A percentile compares a stretch with the other conserved stretches of the same genome.
Evolutionary conservation across 2,329 filamentous ascomycete genomes (phyloP).

Genomic region (Elsinoe ampelina): DNA sequence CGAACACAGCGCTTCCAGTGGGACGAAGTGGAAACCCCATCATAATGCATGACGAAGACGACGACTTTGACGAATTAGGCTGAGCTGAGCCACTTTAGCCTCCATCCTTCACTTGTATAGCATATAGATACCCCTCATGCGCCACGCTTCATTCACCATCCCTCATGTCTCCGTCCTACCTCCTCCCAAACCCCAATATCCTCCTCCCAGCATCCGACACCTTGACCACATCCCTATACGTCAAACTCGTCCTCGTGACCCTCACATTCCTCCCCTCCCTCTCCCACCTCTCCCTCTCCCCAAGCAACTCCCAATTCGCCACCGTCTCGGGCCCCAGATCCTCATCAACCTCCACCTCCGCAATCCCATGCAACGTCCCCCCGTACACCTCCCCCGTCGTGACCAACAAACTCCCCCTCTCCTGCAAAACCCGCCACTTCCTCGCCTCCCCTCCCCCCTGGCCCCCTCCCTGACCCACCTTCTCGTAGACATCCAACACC

Average conservation of each 20-base stretch:
- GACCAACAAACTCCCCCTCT: slow-evolving; percentile 69
- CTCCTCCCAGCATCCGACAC: slow-evolving; percentile 65
- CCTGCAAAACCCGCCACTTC: slow-evolving; percentile 62
- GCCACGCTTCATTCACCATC: too few species aligned
- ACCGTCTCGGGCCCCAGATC: slow-evolving; percentile 49
- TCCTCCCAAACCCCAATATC: slow-evolving; percentile 41
- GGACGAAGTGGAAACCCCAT: neutral
- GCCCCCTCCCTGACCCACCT: slow-evolving; percentile 26
- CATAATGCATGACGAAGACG: neutral
- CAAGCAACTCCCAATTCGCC: slow-evolving; percentile 62
- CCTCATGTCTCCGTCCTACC: neutral
- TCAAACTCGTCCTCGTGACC: slow-evolving; percentile 59
- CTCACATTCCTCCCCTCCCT: slow-evolving; percentile 45
- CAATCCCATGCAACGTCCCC: slow-evolving; percentile 65
- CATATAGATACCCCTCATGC: neutral
- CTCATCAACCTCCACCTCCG: slow-evolving; percentile 54
- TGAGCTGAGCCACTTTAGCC: neutral
- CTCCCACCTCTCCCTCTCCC: slow-evolving; percentile 35
- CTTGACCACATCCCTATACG: slow-evolving; percentile 78
- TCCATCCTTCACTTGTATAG: neutral
- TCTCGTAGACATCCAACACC: slow-evolving; percentile 62
- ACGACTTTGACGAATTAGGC: neutral
- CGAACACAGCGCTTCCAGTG: too few species aligned
- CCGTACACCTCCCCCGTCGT: slow-evolving; percentile 61
- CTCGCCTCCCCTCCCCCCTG: neutral